A percentile compares a stretch with the other conserved stretches of the same genome.
Conservation (phyloP, 306 rosid species). For the Crotalaria pallida region DNA sequence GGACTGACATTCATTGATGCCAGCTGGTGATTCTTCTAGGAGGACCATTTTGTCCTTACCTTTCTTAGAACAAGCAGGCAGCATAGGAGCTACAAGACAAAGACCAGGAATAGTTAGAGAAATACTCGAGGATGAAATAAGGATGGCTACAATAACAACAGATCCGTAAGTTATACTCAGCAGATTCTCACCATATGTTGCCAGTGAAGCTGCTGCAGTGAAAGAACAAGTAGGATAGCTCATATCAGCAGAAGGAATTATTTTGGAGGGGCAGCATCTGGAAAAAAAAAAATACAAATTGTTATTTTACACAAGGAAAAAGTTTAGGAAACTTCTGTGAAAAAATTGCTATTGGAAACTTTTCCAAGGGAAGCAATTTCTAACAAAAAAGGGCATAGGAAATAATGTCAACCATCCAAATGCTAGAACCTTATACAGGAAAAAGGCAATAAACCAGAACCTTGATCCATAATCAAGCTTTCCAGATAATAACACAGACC, state of each 20-base stretch:
- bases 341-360: not conserved
- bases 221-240: not conserved
- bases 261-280: slow-evolving; percentile 21
- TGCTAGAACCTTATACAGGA: not conserved
- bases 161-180: not conserved
- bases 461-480: slow-evolving; percentile 20
- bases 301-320: not conserved
- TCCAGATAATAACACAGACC: slow-evolving; percentile 11
- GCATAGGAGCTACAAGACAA: slow-evolving; percentile 14
- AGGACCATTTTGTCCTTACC: not conserved
- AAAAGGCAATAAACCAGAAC: not conserved
- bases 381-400: not conserved
- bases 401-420: not conserved
- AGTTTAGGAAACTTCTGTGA: not conserved
- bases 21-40: not conserved
- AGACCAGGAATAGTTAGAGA: not conserved
- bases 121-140: not conserved
- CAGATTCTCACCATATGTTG: slow-evolving; percentile 12
- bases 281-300: slow-evolving; percentile 3
- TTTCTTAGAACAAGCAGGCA: not conserved
- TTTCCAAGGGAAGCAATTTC: not conserved
- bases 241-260: not conserved
- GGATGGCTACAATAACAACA: not conserved
- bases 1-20: slow-evolving; percentile 21
- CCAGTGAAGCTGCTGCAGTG: not conserved